These are phyloP conservation scores for Globisporangium radiosum DNA, from an alignment of 352 stramenopile genomes.

Conservation along the genomic window DNA sequence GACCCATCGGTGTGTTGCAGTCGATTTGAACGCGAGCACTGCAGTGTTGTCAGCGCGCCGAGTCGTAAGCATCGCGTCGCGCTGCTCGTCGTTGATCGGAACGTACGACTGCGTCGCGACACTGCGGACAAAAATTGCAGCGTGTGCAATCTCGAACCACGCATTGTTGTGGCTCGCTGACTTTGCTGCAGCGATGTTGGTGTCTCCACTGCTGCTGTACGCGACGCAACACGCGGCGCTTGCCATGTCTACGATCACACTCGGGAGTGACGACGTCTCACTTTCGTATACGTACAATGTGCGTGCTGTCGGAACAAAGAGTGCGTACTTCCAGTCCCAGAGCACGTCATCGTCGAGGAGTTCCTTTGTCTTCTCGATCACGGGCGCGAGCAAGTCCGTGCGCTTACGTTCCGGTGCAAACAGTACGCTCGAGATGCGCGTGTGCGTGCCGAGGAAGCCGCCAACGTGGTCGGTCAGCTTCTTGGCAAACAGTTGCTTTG, in stretches of 20 bases:
- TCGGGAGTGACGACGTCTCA: conserved; percentile 27
- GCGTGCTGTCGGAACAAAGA: conserved; percentile 43
- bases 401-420: conserved; percentile 28
- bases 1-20: conserved; percentile 46
- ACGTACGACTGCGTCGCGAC: conserved; percentile 20
- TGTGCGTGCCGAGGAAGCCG: conserved; percentile 46
- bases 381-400: conserved; percentile 26
- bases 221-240: conserved; percentile 29
- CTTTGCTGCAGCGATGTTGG: neutral
- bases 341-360: conserved; percentile 31
- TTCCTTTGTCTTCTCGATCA: conserved; percentile 32
- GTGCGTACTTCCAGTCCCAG: conserved; percentile 67
- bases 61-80: conserved; percentile 28
- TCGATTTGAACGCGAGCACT: conserved; percentile 51
- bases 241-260: conserved; percentile 51
- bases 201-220: conserved; percentile 18
- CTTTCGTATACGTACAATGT: conserved; percentile 62
- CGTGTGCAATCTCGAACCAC: conserved; percentile 58
- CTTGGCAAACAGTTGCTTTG: conserved; percentile 32
- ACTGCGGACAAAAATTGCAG: conserved; percentile 31
- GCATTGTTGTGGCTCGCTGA: conserved; percentile 8
- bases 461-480: conserved; percentile 51
- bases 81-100: conserved; percentile 21
- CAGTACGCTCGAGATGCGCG: conserved; percentile 37
- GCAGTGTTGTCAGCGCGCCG: conserved; percentile 17